Base-by-base conservation (phyloP, 192 early-diverging fungal species). In the Coemansia sp. region DNA sequence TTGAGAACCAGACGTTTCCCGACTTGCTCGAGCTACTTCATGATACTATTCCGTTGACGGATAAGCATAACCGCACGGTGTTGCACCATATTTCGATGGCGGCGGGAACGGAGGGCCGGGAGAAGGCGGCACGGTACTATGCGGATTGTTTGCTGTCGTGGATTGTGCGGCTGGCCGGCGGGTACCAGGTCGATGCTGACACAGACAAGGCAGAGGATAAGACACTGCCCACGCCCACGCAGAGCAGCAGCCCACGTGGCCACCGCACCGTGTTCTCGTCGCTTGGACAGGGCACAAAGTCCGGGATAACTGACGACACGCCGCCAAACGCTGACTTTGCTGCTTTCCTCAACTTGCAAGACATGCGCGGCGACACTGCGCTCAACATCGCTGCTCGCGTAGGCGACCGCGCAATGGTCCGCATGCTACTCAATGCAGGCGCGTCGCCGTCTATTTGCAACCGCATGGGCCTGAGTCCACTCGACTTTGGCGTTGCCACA, bases 71-170 rank as follows among this genome's bases (percentile, higher is more conserved):
- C 61, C 90, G 93, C 62, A 96, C 91, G 0, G 90, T 98, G 4
- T 85, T 99, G 24, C 97, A 99, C 67, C 97, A 99, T 65, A 88
- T 96, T 18, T 88, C 90, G 0, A 66, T 84, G 1, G 88, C 88
- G 1, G 87, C 93, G 5, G 86, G 85, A 4, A 79, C 83, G 59
- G 84, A 89, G 26, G 90, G 88, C 9, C 86, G 92, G 22, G 83
- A 87, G 1, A 78, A 84, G 59, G 89, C 93, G 3, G 86, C 87
- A 4, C 78, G 85, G 37, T 97, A 99, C 60, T 99, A 99, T 70
- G 87, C 94, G 71, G 92, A 99, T 66, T 88, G 90, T 65, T 52
- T 94, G 3, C 76, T 98, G 13, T 86, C 88, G 18, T 86, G 78
- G 74, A 74, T 88, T 59, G 82, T 83, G 6, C 71, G 83, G 19